These are phyloP conservation scores for Pichia paraexigua DNA, from an alignment of 805 yeast species.

Conservation along the genomic window DNA sequence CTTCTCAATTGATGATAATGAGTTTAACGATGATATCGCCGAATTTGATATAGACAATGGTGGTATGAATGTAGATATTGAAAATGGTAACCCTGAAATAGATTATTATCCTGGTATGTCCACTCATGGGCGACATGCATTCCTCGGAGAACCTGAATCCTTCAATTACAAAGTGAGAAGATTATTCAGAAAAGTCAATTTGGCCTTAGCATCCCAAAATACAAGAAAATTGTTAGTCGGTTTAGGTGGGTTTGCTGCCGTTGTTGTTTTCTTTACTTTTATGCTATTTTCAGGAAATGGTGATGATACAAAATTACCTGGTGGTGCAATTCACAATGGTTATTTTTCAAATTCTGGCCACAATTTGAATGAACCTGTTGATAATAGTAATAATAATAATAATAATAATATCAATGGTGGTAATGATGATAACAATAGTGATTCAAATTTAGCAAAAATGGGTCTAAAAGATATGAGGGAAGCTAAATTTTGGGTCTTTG, in stretches of 20 bases:
- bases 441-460: slow-evolving; percentile 13
- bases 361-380: neutral
- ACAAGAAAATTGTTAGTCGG: slow-evolving; percentile 5
- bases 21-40: slow-evolving; percentile 10
- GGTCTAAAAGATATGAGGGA: slow-evolving; percentile 22
- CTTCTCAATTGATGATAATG: slow-evolving; percentile 5
- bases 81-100: slow-evolving; percentile 2
- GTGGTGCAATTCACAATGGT: slow-evolving; percentile 4
- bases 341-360: neutral
- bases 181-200: neutral
- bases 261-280: slow-evolving; percentile 2
- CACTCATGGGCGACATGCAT: slow-evolving; percentile 2
- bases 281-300: slow-evolving; percentile 7
- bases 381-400: neutral
- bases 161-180: neutral
- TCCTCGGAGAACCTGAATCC: slow-evolving; percentile 5
- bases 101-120: slow-evolving; percentile 10
- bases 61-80: neutral
- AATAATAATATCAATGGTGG: neutral
- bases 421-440: neutral
- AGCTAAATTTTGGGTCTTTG: slow-evolving; percentile 25
- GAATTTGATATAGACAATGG: slow-evolving; percentile 21
- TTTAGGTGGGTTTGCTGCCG: neutral
- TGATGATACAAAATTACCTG: slow-evolving; percentile 4
- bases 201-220: neutral